These are phyloP conservation scores for Kuraishia hungarica DNA, from an alignment of 805 yeast species.

Conservation along the genomic window DNA sequence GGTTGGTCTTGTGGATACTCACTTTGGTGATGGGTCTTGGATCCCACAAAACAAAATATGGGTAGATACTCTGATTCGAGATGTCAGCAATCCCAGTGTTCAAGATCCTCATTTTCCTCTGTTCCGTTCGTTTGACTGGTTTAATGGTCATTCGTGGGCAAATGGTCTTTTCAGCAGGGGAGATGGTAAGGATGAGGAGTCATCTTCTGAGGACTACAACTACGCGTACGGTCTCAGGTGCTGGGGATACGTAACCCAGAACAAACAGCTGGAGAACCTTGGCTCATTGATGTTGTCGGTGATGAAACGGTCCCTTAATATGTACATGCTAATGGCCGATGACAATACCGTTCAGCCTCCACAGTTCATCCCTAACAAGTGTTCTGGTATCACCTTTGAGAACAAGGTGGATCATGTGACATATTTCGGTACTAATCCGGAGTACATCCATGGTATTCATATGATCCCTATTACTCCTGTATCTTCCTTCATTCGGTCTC, in stretches of 20 bases:
- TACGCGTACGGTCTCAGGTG: constrained; percentile 53
- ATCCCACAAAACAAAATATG: constrained; percentile 18
- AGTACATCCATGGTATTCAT: constrained; percentile 67
- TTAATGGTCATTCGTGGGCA: constrained; percentile 68
- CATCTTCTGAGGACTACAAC: constrained; percentile 63
- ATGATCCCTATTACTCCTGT: constrained; percentile 63
- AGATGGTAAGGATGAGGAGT: constrained; percentile 70
- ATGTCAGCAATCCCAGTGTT: constrained; percentile 44
- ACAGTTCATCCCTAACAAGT: constrained; percentile 47
- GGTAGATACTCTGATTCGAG: constrained; percentile 47
- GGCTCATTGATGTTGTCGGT: constrained; percentile 53
- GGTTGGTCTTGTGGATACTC: constrained; percentile 43
- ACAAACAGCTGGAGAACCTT: constrained; percentile 40
- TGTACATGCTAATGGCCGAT: constrained; percentile 38
- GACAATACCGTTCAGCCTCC: constrained; percentile 48
- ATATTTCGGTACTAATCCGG: constrained; percentile 57
- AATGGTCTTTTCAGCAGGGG: constrained; percentile 63
- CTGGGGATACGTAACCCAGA: constrained; percentile 46
- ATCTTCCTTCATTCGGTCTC: constrained; percentile 51
- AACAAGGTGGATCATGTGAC: constrained; percentile 65
- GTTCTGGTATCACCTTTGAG: constrained; percentile 65
- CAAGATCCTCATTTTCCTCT: constrained; percentile 51
- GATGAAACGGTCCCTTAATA: constrained; percentile 40
- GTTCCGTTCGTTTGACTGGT: constrained; percentile 64
- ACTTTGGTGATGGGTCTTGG: constrained; percentile 14